A percentile compares a stretch with the other conserved stretches of the same genome.
Evolutionary conservation across 2,329 filamentous ascomycete species (phyloP).

Genomic region (Epichloe bromicola): DNA sequence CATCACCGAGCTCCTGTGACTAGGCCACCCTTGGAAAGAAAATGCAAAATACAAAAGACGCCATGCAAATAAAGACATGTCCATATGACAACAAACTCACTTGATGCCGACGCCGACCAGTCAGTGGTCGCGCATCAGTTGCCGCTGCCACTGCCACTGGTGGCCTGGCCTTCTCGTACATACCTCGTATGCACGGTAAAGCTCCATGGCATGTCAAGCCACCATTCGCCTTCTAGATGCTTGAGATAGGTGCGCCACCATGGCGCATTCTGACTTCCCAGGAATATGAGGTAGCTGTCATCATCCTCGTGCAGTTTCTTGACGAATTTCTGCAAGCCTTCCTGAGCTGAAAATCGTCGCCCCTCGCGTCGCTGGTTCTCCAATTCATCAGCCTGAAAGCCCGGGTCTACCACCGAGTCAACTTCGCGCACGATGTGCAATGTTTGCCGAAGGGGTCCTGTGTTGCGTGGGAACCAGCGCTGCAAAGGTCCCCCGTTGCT

Average conservation of each 20-base stretch:
- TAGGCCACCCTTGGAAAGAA: background rate
- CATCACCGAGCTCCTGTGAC: background rate
- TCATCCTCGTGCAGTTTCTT: conserved; percentile 10
- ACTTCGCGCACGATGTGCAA: conserved; percentile 16
- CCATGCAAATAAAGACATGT: background rate
- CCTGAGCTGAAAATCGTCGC: conserved; percentile 9
- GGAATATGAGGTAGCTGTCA: conserved; percentile 14
- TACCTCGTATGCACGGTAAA: conserved; percentile 11
- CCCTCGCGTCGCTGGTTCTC: conserved; percentile 13
- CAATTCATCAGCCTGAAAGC: conserved; percentile 12
- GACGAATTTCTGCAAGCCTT: conserved; percentile 12
- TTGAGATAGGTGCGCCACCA: conserved; percentile 15
- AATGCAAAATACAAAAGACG: background rate
- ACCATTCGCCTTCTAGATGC: conserved; percentile 15
- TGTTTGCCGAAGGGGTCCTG: conserved; percentile 12
- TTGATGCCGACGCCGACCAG: background rate
- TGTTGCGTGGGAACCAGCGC: conserved; percentile 11
- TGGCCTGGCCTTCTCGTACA: background rate
- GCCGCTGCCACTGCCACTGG: too few relatives aligned
- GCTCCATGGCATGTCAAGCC: conserved; percentile 16
- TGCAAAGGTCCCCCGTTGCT: conserved; percentile 11
- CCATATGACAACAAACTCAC: background rate
- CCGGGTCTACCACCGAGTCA: conserved; percentile 15
- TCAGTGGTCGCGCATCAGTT: background rate
- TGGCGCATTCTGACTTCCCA: conserved; percentile 15